Conservation (phyloP, 2,329 filamentous ascomycete genomes). For the Colletotrichum incanum region DNA sequence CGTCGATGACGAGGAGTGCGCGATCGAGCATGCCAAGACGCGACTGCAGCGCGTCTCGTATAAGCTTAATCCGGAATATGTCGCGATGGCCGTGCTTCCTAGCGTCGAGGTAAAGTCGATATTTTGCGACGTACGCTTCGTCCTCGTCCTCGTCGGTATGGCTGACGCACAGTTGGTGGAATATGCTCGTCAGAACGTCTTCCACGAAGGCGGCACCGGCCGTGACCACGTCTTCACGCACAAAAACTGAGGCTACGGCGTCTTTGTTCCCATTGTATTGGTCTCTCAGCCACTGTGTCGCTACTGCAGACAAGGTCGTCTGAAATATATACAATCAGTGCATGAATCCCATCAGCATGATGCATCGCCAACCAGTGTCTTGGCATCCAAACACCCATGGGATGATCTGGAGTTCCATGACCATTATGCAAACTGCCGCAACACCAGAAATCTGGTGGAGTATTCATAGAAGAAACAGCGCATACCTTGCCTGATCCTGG, state of each 20-base stretch:
- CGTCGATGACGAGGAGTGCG: conserved; percentile 9
- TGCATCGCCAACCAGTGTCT: conserved; percentile 12
- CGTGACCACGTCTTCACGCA: not conserved
- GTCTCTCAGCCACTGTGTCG: not conserved
- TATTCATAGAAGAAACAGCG: not conserved
- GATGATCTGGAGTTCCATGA: conserved; percentile 15
- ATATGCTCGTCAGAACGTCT: conserved; percentile 8
- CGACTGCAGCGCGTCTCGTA: conserved; percentile 7
- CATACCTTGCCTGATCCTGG: conserved; percentile 35
- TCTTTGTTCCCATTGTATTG: not conserved
- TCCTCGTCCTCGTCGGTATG: not conserved
- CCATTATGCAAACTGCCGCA: not conserved
- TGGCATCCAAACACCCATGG: conserved; percentile 7
- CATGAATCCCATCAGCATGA: conserved; percentile 10
- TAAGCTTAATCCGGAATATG: conserved; percentile 27
- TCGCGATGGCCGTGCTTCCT: conserved; percentile 36
- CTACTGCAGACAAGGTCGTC: conserved; percentile 10
- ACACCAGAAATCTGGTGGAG: not conserved
- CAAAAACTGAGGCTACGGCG: not conserved
- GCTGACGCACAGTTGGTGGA: conserved; percentile 17
- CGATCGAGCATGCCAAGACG: conserved; percentile 20
- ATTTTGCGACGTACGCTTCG: conserved; percentile 26
- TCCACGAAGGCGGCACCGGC: conserved; percentile 12
- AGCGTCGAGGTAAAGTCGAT: conserved; percentile 15
- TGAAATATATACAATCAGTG: conserved; percentile 1